phyloP scores from a whole-genome alignment of 1,284 basidiomycete genomes.

The Ganoderma resinaceum region DNA sequence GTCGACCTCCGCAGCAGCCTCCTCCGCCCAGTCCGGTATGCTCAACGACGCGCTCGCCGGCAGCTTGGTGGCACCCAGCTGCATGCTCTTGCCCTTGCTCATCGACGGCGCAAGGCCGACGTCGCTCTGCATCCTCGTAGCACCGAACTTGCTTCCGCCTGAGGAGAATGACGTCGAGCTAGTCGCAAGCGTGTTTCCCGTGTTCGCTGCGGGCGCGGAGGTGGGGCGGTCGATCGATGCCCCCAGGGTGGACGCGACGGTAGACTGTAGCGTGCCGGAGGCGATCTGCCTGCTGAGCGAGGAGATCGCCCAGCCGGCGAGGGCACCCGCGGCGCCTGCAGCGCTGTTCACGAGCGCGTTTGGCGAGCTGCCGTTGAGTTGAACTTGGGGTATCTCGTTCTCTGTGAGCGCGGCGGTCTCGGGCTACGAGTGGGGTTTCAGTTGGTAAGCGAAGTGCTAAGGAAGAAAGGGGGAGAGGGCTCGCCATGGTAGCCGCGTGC shows the following conservation, averaged over 20 bases:
- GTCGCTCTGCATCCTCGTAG: slow-evolving; percentile 16
- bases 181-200: slow-evolving; percentile 32
- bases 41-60: slow-evolving; percentile 36
- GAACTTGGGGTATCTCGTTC: slow-evolving; percentile 40
- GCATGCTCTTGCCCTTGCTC: slow-evolving; percentile 64
- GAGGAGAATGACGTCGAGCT: slow-evolving; percentile 16
- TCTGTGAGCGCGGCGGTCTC: slow-evolving; percentile 61
- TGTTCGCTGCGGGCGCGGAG: slow-evolving; percentile 36
- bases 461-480: slow-evolving; percentile 27
- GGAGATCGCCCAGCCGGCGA: slow-evolving; percentile 95
- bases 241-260: slow-evolving; percentile 49
- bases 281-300: slow-evolving; percentile 82
- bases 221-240: slow-evolving; percentile 38
- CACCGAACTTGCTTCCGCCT: not conserved
- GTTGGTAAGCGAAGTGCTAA: not conserved
- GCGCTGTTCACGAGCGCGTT: slow-evolving; percentile 80
- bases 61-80: slow-evolving; percentile 67
- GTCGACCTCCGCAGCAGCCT: slow-evolving; percentile 55
- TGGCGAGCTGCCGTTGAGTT: slow-evolving; percentile 40
- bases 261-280: slow-evolving; percentile 74
- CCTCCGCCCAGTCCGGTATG: slow-evolving; percentile 62
- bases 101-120: slow-evolving; percentile 30
- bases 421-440: slow-evolving; percentile 55
- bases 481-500: slow-evolving; percentile 81
- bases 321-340: slow-evolving; percentile 86